Evolutionary conservation across 179 eudicot species (phyloP), one percentile per base, ranked within the genome.

Genomic region (Silene noctiflora): DNA sequence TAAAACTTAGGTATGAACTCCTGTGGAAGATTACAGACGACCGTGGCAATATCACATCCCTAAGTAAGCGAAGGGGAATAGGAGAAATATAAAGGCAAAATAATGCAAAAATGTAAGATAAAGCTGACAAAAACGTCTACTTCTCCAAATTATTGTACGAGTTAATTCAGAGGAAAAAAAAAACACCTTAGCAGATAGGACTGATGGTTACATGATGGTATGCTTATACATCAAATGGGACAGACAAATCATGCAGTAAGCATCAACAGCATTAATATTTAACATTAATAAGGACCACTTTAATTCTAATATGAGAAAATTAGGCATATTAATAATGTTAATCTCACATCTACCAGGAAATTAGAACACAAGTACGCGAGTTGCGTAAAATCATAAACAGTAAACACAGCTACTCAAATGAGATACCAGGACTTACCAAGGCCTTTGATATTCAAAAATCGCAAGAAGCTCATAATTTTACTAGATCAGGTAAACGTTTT

Each of bases 271-370:
- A 55, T 55, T 55, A 53, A 13, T 53, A 14, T 46, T 61, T 44
- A 27, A 27, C 29, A 27, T 27, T 27, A 27, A 27, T 27, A 27
- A 27, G 29, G 29, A 27, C 29, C 29, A 27, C 29, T 27, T 27
- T 27, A 46, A 27, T 22, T 70, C 42, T 51, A 13, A 68, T 58
- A 6, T 58, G 55, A 22, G 42, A 69, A 61, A 9, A 29, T 72
- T 58, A 19, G 73, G 75, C 64, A 24, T 16, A 4, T 55, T 17
- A 9, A 27, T 71, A 71, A 25, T 4, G 19, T 71, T 14, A 8
- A 53, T 55, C 63, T 27, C 75, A n/a, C 24, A 71, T 71, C 63
- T 8, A 71, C 25, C 74, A 7, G 10, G 17, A 71, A 51, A 51
- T 61, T 55, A 27, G 31, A 69, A 27, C 20, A 31, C 35, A 13